Conservation (phyloP, 768 basidiomycete genomes). For the Postia placenta region DNA sequence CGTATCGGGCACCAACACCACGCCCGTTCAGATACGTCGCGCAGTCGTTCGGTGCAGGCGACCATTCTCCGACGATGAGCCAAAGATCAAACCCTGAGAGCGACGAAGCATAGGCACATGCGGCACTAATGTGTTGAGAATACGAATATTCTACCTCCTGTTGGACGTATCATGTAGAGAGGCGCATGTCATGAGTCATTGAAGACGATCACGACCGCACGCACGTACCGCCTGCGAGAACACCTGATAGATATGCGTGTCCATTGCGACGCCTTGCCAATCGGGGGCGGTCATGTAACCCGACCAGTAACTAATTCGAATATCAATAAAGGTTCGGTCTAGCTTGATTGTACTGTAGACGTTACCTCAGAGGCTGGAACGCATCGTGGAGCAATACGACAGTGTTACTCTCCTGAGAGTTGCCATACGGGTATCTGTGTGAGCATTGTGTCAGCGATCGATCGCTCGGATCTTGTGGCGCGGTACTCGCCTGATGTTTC, state of each 20-base stretch:
- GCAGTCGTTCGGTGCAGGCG: constrained; percentile 71
- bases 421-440: constrained; percentile 38
- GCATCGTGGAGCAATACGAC: constrained; percentile 72
- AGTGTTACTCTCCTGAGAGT: constrained; percentile 44
- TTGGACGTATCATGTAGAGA: neutral
- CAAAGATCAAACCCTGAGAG: constrained; percentile 59
- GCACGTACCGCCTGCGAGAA: constrained; percentile 51
- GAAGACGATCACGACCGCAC: neutral
- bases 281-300: constrained; percentile 50
- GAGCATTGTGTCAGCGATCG: too few species aligned
- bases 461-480: too few species aligned
- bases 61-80: constrained; percentile 88
- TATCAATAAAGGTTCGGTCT: too few species aligned
- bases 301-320: constrained; percentile 49
- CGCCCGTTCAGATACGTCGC: constrained; percentile 82
- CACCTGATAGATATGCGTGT: constrained; percentile 77
- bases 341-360: too few species aligned
- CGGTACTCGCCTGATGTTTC: constrained; percentile 55
- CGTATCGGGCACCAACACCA: constrained; percentile 57
- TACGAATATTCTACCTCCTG: constrained; percentile 43
- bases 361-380: constrained; percentile 54
- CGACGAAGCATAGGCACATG: constrained; percentile 42
- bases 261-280: constrained; percentile 66
- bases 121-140: constrained; percentile 52
- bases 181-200: neutral